Base-by-base conservation (phyloP, 306 rosid genomes). In the Glycine soja region DNA sequence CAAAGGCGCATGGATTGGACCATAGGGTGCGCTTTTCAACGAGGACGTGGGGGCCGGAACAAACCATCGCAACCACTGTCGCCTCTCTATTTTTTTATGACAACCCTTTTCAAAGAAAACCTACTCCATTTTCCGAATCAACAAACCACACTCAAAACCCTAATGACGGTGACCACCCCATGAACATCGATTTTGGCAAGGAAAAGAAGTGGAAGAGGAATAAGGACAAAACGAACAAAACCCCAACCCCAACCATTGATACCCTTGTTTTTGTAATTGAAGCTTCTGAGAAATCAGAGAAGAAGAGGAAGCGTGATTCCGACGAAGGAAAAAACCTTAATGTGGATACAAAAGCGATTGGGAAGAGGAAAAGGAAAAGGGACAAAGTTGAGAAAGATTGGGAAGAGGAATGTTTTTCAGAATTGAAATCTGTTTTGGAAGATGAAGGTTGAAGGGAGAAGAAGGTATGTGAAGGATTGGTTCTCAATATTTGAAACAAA, bases 341-440 rank as follows among this genome's bases (percentile, higher is more conserved):
- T 13, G 71, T 78, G 70, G 83, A 38, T 9, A 65, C 6, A 1
- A 40, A 70, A 80, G 24, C 16, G 6, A 45, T n/a, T 74, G 74
- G 62, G 82, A 59, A 82, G 85, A 76, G 57, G 85, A 93, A 82
- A 87, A 91, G 99, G 78, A 95, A 95, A 57, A 90, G 94, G 77
- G 96, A 93, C 3, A 97, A 93, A 40, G 81, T 95, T 58, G 99
- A 95, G 91, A 89, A 77, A 51, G 93, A 89, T 65, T 95, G 92
- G 70, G 99, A 95, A 77, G 90, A 81, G 48, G 30, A 24, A 24
- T 24, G 30, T 24, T 24, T 24, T 1, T 24, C 1, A 1, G 2
- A 24, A 24, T 24, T 24, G 2, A 24, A 2, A 24, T 24, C 30
- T 24, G 2, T 24, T 24, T 24, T 24, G 30, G 30, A 24, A 24